Percentiles rank a stretch among this genome's conserved stretches.
Conservation (phyloP, 2,329 filamentous ascomycete genomes). For the Talaromyces sp. region DNA sequence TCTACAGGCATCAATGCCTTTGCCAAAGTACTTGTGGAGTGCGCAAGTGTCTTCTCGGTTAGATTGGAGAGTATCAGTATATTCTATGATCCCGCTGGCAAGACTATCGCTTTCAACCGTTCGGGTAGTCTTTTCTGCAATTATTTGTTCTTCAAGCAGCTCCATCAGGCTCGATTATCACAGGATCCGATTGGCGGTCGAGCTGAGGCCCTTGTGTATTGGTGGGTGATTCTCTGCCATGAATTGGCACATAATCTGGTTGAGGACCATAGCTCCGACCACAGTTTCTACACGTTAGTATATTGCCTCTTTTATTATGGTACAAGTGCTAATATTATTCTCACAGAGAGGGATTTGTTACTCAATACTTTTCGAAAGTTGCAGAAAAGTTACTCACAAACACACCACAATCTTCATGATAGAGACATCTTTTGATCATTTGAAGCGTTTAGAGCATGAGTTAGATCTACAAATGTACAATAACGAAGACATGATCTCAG, state of each 20-base stretch:
- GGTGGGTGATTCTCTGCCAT: slow-evolving; percentile 95
- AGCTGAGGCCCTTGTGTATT: slow-evolving; percentile 74
- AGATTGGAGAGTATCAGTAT: slow-evolving; percentile 71
- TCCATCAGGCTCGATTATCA: slow-evolving; percentile 62
- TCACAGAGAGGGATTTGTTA: slow-evolving; percentile 69
- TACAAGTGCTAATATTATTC: slow-evolving; percentile 5
- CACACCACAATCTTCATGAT: background rate
- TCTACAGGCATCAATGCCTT: slow-evolving; percentile 66
- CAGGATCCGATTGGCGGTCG: slow-evolving; percentile 45
- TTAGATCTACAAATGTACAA: background rate
- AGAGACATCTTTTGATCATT: background rate
- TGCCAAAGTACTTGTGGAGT: slow-evolving; percentile 65
- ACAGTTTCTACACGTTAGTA: slow-evolving; percentile 70
- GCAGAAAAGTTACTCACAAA: slow-evolving; percentile 50
- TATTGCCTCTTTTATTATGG: background rate
- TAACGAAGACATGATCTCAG: background rate
- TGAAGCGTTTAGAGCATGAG: background rate
- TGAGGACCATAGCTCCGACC: slow-evolving; percentile 69
- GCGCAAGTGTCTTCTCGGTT: slow-evolving; percentile 71
- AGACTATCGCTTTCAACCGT: slow-evolving; percentile 89
- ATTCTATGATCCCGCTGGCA: slow-evolving; percentile 76
- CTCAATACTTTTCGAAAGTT: slow-evolving; percentile 73
- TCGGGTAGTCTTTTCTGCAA: slow-evolving; percentile 92
- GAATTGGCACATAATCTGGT: slow-evolving; percentile 95
- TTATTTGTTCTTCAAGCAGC: slow-evolving; percentile 76